These are phyloP conservation scores for Hirsutella thompsonii DNA, from an alignment of 2,329 filamentous ascomycete genomes.

Conservation along the genomic window DNA sequence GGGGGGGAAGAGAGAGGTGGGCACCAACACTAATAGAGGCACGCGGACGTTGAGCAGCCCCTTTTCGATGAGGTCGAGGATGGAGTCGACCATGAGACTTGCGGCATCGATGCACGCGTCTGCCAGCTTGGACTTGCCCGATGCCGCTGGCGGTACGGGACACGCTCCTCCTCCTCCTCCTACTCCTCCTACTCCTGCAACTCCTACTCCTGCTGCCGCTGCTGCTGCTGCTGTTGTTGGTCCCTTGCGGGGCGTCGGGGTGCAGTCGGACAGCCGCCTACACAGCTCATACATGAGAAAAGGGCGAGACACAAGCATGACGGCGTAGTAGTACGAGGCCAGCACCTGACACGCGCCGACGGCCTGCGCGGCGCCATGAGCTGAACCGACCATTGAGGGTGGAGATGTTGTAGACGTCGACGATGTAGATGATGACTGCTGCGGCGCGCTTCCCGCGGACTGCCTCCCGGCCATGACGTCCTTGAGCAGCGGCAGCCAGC, in stretches of 20 bases:
- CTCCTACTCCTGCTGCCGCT: no score
- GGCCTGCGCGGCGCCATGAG: conserved; percentile 15
- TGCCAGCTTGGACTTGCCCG: conserved; percentile 35
- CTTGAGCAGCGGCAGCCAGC: conserved; percentile 34
- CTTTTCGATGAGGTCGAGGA: conserved; percentile 29
- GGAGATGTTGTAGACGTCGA: no score
- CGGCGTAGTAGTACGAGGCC: conserved; percentile 41
- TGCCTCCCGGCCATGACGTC: conserved; percentile 15
- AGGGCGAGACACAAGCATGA: conserved; percentile 42
- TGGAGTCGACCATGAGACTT: conserved; percentile 36
- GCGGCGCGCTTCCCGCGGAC: no score
- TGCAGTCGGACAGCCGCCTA: conserved; percentile 26
- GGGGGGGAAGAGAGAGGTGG: no score
- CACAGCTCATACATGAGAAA: conserved; percentile 44
- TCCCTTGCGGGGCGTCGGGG: conserved; percentile 2
- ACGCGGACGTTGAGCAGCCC: conserved; percentile 29
- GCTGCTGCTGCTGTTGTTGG: no score
- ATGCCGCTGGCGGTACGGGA: conserved; percentile 15
- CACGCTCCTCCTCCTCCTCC: no score
- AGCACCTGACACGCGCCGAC: conserved; percentile 38
- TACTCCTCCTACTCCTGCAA: no score
- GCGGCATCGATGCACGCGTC: conserved; percentile 44
- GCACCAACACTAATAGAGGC: conserved; percentile 36
- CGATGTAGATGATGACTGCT: no score
- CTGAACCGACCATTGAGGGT: no score